Percentiles rank a stretch among this genome's conserved stretches.
Conservation (phyloP, 306 rosid genomes). For the Quercus ilex region DNA sequence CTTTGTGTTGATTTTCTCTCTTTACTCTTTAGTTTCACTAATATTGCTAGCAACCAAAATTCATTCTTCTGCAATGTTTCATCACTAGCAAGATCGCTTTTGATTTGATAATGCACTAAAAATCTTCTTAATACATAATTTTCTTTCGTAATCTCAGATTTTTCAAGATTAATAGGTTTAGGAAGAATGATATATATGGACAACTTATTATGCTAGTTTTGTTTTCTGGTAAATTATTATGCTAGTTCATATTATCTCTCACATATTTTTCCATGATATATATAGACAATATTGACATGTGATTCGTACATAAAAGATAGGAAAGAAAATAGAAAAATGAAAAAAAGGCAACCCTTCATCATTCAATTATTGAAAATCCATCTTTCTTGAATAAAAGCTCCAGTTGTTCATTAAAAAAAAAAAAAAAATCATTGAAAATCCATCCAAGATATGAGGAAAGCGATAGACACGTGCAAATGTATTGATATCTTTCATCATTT, state of each 20-base stretch:
- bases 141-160: not conserved
- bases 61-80: too few relatives aligned
- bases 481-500: not conserved
- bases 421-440: slow-evolving; percentile 3
- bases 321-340: not conserved
- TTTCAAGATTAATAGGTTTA: not conserved
- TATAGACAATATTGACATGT: not conserved
- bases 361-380: slow-evolving; percentile 11
- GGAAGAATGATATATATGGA: not conserved
- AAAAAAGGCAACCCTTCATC: slow-evolving; percentile 17
- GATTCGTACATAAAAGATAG: slow-evolving; percentile 8
- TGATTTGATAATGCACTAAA: too few relatives aligned
- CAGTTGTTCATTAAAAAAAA: too few relatives aligned
- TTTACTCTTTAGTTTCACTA: too few relatives aligned
- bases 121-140: too few relatives aligned
- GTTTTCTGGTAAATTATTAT: not conserved
- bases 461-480: slow-evolving; percentile 13
- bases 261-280: not conserved
- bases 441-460: slow-evolving; percentile 26
- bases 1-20: too few relatives aligned
- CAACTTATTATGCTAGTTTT: too few relatives aligned
- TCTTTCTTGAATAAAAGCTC: too few relatives aligned
- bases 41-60: too few relatives aligned
- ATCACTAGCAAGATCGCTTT: too few relatives aligned
- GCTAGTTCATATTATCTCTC: not conserved